Evolutionary conservation across 345 rosid species (phyloP).

Genomic region (Arabidopsis suecica): DNA sequence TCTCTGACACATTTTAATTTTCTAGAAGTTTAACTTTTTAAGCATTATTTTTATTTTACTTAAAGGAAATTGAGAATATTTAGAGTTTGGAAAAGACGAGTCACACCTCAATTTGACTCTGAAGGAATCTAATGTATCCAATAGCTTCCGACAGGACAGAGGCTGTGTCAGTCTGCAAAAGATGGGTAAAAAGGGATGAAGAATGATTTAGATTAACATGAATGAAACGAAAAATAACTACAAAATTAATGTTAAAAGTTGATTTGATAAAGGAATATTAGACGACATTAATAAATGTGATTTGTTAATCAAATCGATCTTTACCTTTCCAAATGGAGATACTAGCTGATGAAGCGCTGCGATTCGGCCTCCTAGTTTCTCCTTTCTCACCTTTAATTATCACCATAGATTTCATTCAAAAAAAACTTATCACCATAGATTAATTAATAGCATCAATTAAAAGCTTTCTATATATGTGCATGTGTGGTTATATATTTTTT

Average conservation of each 20-base stretch:
- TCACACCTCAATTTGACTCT: slow-evolving; percentile 95
- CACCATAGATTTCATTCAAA: slow-evolving; percentile 4
- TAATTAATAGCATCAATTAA: slow-evolving; percentile 15
- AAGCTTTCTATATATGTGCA: slow-evolving; percentile 23
- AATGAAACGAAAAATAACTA: slow-evolving; percentile 13
- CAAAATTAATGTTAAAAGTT: slow-evolving; percentile 19
- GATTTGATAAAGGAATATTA: slow-evolving; percentile 9
- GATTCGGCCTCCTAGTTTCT: slow-evolving; percentile 85
- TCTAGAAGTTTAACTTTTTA: neutral
- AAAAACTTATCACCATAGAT: slow-evolving; percentile 16
- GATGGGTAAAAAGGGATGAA: slow-evolving; percentile 48
- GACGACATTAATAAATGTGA: neutral
- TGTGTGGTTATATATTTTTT: slow-evolving; percentile 37
- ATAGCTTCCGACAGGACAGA: slow-evolving; percentile 98
- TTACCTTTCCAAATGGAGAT: slow-evolving; percentile 97
- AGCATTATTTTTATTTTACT: neutral
- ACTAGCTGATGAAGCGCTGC: slow-evolving; percentile 95
- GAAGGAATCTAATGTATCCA: slow-evolving; percentile 99
- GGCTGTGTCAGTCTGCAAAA: slow-evolving; percentile 99
- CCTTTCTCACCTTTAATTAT: slow-evolving; percentile 77
- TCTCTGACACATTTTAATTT: neutral
- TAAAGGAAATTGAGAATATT: slow-evolving; percentile 36
- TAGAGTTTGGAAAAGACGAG: slow-evolving; percentile 41
- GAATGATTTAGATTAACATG: slow-evolving; percentile 47
- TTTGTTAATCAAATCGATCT: neutral